Evolutionary conservation across 2,329 filamentous ascomycete species (phyloP), one percentile per base, ranked within the genome.

Genomic region (Monosporascus sp.): DNA sequence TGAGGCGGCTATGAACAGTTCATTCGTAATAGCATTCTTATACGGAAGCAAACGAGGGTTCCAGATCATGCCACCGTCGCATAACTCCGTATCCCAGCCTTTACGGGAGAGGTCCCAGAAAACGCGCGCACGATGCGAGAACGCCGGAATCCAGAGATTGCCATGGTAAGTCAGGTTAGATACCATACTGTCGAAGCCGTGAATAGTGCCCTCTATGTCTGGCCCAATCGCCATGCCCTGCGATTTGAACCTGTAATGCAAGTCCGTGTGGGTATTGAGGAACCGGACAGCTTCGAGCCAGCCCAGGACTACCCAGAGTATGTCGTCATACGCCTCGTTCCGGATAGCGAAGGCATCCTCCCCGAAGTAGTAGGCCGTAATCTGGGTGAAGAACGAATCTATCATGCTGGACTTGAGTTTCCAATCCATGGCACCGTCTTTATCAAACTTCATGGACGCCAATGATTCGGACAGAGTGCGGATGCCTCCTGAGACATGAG

Each of bases 1-100:
- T 22, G 89, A 94, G 0, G 90, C 91, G 0, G 92, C 80, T 56
- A 97, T 90, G 72, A 83, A 97, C 1, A 97, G 81, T 67, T 97
- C 85, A 65, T 97, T 97, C 31, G 93, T 97, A 63, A 97, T 95
- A 58, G 93, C 91, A 65, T 97, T 97, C 68, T 97, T 97, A 75
- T 97, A 97, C 0, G 91, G 91, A 40, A 79, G 71, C 27, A 93
- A 73, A 37, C 83, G 82, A 3, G 90, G 90, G 60, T 89, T 95
- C 93, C 93, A 97, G 16, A 85, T 81, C 88, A 97, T 95, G 45
- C 93, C 93, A 22, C 93, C 93, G 5, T 81, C 82, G 64, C 93
- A 97, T 5, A 96, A 79, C 24, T 77, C 78, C 22, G 82, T 87
- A 65, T 95, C 88, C 91, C 92, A 97, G 5, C 93, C 91, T 11